Evolutionary conservation across 805 yeast genomes (phyloP).

Genomic region (Schwanniomyces yamadae): DNA sequence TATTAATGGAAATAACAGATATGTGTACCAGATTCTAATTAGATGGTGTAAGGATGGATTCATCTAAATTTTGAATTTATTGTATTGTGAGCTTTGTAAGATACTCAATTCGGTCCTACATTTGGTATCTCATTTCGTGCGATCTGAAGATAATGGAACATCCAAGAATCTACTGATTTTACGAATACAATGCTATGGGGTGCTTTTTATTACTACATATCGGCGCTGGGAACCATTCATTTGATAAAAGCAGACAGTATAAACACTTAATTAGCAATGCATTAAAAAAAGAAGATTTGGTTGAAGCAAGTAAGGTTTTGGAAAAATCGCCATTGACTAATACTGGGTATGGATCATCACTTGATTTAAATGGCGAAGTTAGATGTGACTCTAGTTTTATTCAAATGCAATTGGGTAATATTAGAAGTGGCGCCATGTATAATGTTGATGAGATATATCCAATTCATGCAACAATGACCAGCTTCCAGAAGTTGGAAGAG

Average conservation of each 20-base stretch:
- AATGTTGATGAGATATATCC: conserved; percentile 25
- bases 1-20: too few species aligned
- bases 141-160: too few species aligned
- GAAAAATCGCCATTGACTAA: conserved; percentile 45
- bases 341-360: conserved; percentile 49
- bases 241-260: conserved; percentile 16
- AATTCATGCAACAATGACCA: conserved; percentile 22
- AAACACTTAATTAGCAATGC: conserved; percentile 28
- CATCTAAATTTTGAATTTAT: too few species aligned
- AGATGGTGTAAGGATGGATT: too few species aligned
- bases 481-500: conserved; percentile 22
- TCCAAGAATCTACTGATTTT: too few species aligned
- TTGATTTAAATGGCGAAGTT: conserved; percentile 40
- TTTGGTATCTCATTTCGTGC: too few species aligned
- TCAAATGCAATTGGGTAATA: conserved; percentile 9
- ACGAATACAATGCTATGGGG: conserved; percentile 3
- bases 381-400: conserved; percentile 46
- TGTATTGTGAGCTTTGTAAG: too few species aligned
- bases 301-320: conserved; percentile 19
- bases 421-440: conserved; percentile 15
- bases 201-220: conserved; percentile 36
- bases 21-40: too few species aligned
- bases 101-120: too few species aligned
- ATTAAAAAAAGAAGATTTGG: conserved; percentile 10
- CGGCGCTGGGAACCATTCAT: conserved; percentile 52